Evolutionary conservation across 192 early-diverging fungal species (phyloP), one percentile per base, ranked within the genome.

Genomic region (Umbelopsis isabellina): DNA sequence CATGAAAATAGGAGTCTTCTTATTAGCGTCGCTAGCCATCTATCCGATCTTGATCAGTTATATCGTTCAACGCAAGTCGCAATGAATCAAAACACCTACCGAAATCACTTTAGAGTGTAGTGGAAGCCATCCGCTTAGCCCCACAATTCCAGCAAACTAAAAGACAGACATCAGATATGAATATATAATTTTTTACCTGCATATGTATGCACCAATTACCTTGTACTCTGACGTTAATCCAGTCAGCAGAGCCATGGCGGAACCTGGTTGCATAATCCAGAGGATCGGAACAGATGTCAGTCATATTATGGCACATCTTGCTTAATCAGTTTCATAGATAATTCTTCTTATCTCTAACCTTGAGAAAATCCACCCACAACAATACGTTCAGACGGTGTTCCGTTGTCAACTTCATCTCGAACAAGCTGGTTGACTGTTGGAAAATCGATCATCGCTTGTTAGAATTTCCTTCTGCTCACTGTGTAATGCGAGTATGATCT

Each of bases 311-410:
- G 37, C 10, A 41, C 5, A 41, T 41, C 37, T 41, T 41, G 37
- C 37, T 9, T 41, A 10, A 41, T 41, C 37, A 41, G 8, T 4
- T 52, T 8, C 18, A 49, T 48, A 11, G 9, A 12, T 22, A 18
- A 35, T 22, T 25, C 7, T 73, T 41, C 49, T 47, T 33, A 20
- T 16, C 51, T 16, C 16, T 30, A 23, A 69, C 78, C 95, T 79
- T 99, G 97, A 22, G 94, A 96, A 70, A 99, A 99, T 0, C 97
- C 97, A 64, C 94, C 95, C 18, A 99, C 49, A 45, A 98, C 89
- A 51, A 99, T 99, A 18, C 94, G 86, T 46, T 89, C 79, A 6
- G 93, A 77, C 2, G 92, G 85, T 58, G 94, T 96, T 4, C 93
- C 90, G 21, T 82, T 53, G 18, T 91, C 89, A 5, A 99, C 80